Conservation (phyloP, 2,329 filamentous ascomycete genomes). For the Cladosporium sp. region DNA sequence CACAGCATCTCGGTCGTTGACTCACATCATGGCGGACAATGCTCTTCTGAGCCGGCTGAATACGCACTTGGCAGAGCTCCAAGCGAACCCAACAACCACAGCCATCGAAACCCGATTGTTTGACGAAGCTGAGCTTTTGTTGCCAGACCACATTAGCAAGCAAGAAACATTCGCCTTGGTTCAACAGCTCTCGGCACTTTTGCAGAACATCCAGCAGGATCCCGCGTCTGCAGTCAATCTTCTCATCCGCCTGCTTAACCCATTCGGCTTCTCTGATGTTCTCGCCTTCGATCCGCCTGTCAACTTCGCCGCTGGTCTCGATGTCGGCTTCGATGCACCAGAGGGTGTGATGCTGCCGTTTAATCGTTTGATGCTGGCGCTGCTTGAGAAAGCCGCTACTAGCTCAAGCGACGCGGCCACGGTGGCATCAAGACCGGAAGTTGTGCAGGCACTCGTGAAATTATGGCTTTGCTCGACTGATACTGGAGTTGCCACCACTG, state of each 20-base stretch:
- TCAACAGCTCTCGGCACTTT: conserved; percentile 46
- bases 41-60: conserved; percentile 25
- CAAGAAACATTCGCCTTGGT: conserved; percentile 33
- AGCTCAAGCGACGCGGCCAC: conserved; percentile 53
- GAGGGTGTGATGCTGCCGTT: conserved; percentile 38
- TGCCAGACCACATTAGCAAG: conserved; percentile 36
- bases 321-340: conserved; percentile 36
- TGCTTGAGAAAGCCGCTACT: conserved; percentile 53
- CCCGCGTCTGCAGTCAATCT: conserved; percentile 53
- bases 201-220: conserved; percentile 54
- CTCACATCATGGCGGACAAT: not conserved
- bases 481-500: conserved; percentile 52
- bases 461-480: conserved; percentile 56
- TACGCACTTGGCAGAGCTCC: conserved; percentile 43
- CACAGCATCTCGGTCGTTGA: not conserved
- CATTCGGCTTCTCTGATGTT: conserved; percentile 48
- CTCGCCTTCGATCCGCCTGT: conserved; percentile 45
- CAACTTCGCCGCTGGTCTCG: conserved; percentile 53
- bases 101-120: conserved; percentile 46
- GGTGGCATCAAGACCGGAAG: conserved; percentile 53
- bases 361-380: conserved; percentile 52
- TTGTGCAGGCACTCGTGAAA: conserved; percentile 52
- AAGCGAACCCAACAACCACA: conserved; percentile 39
- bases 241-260: conserved; percentile 46
- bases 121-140: conserved; percentile 47